Evolutionary conservation across 805 yeast species (phyloP), one percentile per base, ranked within the genome.

Genomic region (Zygoascus biomembranicola): DNA sequence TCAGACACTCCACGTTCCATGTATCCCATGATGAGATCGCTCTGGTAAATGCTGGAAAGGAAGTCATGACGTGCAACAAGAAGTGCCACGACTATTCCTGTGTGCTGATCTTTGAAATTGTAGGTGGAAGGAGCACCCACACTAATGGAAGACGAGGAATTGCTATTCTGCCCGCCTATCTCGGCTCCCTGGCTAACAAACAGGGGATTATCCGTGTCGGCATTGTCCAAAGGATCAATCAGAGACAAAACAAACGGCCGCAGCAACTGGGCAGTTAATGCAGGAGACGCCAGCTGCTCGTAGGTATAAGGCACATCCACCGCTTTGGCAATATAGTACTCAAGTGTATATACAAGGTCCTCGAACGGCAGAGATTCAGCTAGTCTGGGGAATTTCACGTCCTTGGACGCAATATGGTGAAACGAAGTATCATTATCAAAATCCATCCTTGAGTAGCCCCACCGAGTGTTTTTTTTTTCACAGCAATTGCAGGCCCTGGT

Each of bases 11-110:
- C 66, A 31, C 44, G 32, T 23, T 57, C 61, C 47, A 52, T 9
- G 32, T 53, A 58, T 11, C 50, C 53, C n/a, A 44, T 47, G n/a
- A 44, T 51, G 9, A 46, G 42, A 19, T 56, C 55, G 4, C 59
- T 55, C 18, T 59, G 63, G 28, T 57, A 66, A 16, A 56, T 59
- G 42, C 57, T 57, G 6, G 53, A 56, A 8, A 61, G 51, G 43
- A 64, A 65, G 32, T 65, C 66, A 23, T 59, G 57, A 14, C 66
- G 49, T 9, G 63, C 62, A n/a, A 65, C 61, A 51, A 65, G 49
- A 14, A 65, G 55, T 5, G 68, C 68, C 10, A 67, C 59, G 9
- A 65, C 55, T 28, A 65, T 61, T 8, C 68, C 68, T 6, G 59
- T 57, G 43, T 66, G 68, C 35, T 58, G 61, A n/a, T 57, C 59